phyloP scores from a whole-genome alignment of 108 stramenopile species.

The Chaetoceros tenuissimus region DNA sequence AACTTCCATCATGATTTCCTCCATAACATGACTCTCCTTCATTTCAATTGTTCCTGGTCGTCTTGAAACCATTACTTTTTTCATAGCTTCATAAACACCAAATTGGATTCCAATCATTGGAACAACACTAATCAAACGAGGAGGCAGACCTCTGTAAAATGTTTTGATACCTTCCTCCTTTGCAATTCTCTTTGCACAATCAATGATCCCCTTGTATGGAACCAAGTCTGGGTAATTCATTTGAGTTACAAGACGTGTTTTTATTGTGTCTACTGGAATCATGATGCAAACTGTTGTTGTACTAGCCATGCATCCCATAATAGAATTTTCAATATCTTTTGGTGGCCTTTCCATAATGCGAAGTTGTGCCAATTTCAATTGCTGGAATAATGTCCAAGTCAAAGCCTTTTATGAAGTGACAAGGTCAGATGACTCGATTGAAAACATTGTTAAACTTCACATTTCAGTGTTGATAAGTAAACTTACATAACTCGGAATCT shows the following conservation, averaged over 20 bases:
- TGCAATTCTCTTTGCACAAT: constrained; percentile 79
- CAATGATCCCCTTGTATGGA: constrained; percentile 87
- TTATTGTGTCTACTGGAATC: constrained; percentile 98
- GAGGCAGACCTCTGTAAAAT: constrained; percentile 90
- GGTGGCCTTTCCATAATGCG: constrained; percentile 53
- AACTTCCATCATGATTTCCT: constrained; percentile 80
- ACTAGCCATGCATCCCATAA: constrained; percentile 90
- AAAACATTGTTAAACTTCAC: neutral
- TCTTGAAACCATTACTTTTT: constrained; percentile 61
- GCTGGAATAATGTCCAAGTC: constrained; percentile 96
- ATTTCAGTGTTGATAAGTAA: constrained; percentile 2
- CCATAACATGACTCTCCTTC: constrained; percentile 23
- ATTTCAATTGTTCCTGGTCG: constrained; percentile 11
- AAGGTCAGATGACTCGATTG: neutral
- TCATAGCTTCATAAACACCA: constrained; percentile 88
- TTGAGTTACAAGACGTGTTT: constrained; percentile 91
- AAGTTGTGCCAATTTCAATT: constrained; percentile 62
- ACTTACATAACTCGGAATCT: constrained; percentile 87
- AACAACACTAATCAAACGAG: constrained; percentile 89
- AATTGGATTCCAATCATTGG: constrained; percentile 99
- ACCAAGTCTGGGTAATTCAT: constrained; percentile 33
- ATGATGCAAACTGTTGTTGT: constrained; percentile 91
- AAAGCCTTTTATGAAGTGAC: constrained; percentile 44
- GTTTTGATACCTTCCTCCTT: constrained; percentile 84
- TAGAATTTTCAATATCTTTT: constrained; percentile 82